Conservation (phyloP, 1,284 basidiomycete genomes). For the Psilocybe mexicana region DNA sequence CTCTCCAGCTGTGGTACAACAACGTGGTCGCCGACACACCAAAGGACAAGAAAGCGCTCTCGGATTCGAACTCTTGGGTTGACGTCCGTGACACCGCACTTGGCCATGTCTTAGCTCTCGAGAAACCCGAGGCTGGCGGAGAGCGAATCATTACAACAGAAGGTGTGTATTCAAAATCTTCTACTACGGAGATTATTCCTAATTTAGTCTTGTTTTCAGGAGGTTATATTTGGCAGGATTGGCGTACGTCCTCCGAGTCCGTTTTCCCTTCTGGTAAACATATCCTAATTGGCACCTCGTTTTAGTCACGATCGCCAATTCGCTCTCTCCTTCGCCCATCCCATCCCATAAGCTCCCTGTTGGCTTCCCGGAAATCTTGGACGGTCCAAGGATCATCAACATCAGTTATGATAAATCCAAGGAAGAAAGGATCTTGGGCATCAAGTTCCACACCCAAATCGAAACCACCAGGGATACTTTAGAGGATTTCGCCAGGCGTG, state of each 20-base stretch:
- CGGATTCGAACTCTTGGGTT: constrained; percentile 24
- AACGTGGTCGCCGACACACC: constrained; percentile 21
- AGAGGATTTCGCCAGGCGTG: constrained; percentile 36
- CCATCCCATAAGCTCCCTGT: constrained; percentile 20
- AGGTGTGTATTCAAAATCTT: constrained; percentile 14
- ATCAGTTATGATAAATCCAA: constrained; percentile 36
- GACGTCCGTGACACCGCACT: constrained; percentile 34
- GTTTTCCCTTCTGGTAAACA: neutral
- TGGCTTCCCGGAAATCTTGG: constrained; percentile 27
- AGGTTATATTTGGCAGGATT: constrained; percentile 13
- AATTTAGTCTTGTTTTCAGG: neutral
- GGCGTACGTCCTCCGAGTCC: constrained; percentile 4
- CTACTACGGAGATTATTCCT: neutral
- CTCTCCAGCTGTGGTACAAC: constrained; percentile 25
- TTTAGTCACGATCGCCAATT: constrained; percentile 1
- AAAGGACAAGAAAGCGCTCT: constrained; percentile 20
- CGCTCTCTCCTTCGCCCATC: constrained; percentile 3
- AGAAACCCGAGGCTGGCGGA: constrained; percentile 31
- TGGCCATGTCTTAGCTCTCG: constrained; percentile 28
- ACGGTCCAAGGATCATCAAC: constrained; percentile 23
- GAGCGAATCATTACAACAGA: constrained; percentile 32
- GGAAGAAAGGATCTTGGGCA: constrained; percentile 43
- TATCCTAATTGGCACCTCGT: neutral
- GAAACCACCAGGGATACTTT: constrained; percentile 44
- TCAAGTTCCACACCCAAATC: constrained; percentile 45